phyloP scores from a whole-genome alignment of 2,329 filamentous ascomycete species.

The Macrophomina phaseolina region DNA sequence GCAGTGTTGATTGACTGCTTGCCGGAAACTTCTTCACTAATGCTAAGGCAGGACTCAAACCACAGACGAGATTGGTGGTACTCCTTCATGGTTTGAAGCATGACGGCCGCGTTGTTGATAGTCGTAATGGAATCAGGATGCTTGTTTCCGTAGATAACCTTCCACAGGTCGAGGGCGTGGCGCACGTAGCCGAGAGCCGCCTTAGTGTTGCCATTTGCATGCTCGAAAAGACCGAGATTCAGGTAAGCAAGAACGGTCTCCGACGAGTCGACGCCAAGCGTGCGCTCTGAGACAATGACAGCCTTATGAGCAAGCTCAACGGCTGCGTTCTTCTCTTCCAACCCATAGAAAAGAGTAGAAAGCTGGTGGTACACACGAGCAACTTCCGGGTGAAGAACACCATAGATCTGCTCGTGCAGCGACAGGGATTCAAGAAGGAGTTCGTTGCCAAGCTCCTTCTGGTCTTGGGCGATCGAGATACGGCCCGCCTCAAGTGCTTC shows the following conservation, averaged over 20 bases:
- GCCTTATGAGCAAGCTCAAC: constrained; percentile 96
- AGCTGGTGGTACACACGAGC: constrained; percentile 93
- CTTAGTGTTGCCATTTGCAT: constrained; percentile 88
- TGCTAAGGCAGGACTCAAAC: constrained; percentile 90
- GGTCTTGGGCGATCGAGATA: constrained; percentile 92
- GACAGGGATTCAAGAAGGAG: constrained; percentile 94
- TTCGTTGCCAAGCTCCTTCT: constrained; percentile 95
- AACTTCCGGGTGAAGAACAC: constrained; percentile 94
- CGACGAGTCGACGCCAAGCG: constrained; percentile 87
- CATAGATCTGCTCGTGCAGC: constrained; percentile 97
- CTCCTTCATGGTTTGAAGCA: constrained; percentile 94
- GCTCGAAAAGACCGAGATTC: constrained; percentile 92
- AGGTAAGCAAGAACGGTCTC: constrained; percentile 96
- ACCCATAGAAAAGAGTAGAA: constrained; percentile 94
- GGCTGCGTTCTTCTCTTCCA: constrained; percentile 96
- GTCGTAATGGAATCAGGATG: constrained; percentile 99
- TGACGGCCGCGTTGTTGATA: constrained; percentile 97
- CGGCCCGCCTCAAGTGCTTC: constrained; percentile 95
- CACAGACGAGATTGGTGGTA: constrained; percentile 94
- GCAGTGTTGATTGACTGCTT: constrained; percentile 90
- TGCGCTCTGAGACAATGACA: constrained; percentile 93
- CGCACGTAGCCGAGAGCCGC: constrained; percentile 86
- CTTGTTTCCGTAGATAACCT: constrained; percentile 90
- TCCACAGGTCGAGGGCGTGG: constrained; percentile 94
- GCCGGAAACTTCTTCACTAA: constrained; percentile 90